Evolutionary conservation across 208 protist species (phyloP), one percentile per base, ranked within the genome.

Genomic region (Crithidia mellificae): DNA sequence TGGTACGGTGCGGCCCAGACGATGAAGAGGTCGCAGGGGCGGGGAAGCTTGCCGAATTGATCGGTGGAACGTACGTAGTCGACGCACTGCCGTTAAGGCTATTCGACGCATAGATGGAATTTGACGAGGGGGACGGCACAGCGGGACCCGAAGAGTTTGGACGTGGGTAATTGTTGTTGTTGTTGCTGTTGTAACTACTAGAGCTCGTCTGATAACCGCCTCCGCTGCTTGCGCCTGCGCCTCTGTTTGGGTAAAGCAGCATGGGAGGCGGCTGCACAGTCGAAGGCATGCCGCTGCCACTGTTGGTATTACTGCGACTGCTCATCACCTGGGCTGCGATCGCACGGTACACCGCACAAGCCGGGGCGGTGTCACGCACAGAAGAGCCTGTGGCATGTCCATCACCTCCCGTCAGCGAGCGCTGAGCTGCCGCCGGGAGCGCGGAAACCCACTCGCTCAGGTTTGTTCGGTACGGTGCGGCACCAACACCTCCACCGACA

Each of bases 391-490:
- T 7, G 24, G 32, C 2, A 22, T 3, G 22, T 6, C 24, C 24
- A 12, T 15, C 5, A 24, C 19, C 36, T 5, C 62, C 38, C 15
- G 47, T 58, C 7, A 55, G 36, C 27, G 49, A 68, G 12, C 51
- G 32, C 39, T 63, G 62, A 7, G 41, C 66, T 6, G 70, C 76
- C 22, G 6, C 43, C 19, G 71, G 15, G 6, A 81, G 55, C 2
- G 62, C 52, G 6, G 51, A 30, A 7, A 72, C 20, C 76, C 76
- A 81, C 27, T 77, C 65, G 9, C 25, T 19, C 15, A 30, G 22
- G 30, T 81, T 81, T 20, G 72, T 76, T 52, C 66, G 69, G 34
- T 74, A 81, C 14, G 76, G 76, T n/a, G n/a, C n/a, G n/a, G n/a
- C n/a, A n/a, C n/a, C n/a, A n/a, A n/a, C n/a, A n/a, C n/a, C n/a